Evolutionary conservation across 441 rosid genomes (phyloP), one percentile per base, ranked within the genome.

Genomic region (Syzygium syzygioides): DNA sequence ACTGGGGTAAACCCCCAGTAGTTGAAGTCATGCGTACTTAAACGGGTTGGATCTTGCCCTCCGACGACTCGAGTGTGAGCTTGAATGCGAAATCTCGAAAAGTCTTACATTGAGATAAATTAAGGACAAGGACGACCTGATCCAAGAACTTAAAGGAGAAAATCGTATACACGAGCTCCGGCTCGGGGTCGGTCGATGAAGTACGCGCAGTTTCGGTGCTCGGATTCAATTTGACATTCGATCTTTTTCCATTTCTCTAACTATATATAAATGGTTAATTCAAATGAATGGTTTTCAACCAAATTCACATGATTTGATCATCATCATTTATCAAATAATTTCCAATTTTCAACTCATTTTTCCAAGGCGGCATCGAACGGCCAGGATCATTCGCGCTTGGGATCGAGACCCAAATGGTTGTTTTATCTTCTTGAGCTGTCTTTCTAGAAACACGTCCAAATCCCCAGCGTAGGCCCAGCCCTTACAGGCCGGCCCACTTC

Each of bases 181-280:
- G 26, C 50, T 71, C 9, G 0, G 1, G 25, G 4, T 19, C 41
- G 15, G 20, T 37, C 14, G 14, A 37, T 19, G 50, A 71, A 71
- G 28, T 34, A 71, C 3, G 26, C 9, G 0, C 0, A 0, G 10
- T 37, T 34, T 34, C 0, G 2, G 8, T 71, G 20, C 45, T 20
- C 25, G 2, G 20, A 37, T 71, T 71, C 14, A 20, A 19, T 71
- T 37, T 19, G 9, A 37, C 41, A 11, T 19, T 4, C 3, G 14
- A 19, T 37, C 80, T 11, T 71, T 71, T 71, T 34, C 1, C 2
- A 34, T 71, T 34, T 19, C 0, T 71, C 28, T 15, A 34, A 9
- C 10, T 20, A 68, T 5, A 68, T 59, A 26, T 12, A 26, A 10
- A 10, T 11, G 45, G 8, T 37, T 68, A 34, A 34, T 10, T 34